phyloP scores from a whole-genome alignment of 768 basidiomycete genomes.

The Kwoniella botswanensis region DNA sequence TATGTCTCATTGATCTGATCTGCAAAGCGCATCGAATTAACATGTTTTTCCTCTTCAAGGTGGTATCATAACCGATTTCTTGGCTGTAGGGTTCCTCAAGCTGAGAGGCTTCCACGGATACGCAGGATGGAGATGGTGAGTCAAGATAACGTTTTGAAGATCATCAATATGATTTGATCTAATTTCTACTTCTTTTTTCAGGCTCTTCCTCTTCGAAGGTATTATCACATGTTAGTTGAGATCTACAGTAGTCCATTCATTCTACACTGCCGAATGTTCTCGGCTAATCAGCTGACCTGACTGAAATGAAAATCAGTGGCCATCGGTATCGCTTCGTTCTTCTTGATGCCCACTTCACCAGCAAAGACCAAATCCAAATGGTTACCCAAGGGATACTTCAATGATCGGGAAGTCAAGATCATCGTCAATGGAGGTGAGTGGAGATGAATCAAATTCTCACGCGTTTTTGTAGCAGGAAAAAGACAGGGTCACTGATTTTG shows the following conservation, averaged over 20 bases:
- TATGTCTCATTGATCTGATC: conserved; percentile 10
- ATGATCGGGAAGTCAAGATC: conserved; percentile 54
- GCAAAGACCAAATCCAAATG: conserved; percentile 49
- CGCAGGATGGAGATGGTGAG: conserved; percentile 60
- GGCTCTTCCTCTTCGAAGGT: conserved; percentile 65
- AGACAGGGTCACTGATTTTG: not conserved
- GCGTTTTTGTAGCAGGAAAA: too few relatives aligned
- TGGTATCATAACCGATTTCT: conserved; percentile 65
- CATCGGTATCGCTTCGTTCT: conserved; percentile 56
- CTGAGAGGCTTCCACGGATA: conserved; percentile 65
- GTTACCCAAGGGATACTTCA: conserved; percentile 56
- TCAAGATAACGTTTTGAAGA: not conserved
- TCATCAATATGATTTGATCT: not conserved
- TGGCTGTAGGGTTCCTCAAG: conserved; percentile 68
- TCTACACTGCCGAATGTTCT: too few relatives aligned
- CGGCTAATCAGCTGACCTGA: too few relatives aligned
- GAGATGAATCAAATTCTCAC: not conserved
- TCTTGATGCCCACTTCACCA: conserved; percentile 51
- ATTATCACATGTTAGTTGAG: conserved; percentile 29
- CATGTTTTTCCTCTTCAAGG: not conserved
- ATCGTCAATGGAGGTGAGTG: conserved; percentile 50
- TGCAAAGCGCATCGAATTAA: not conserved
- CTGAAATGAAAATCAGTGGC: conserved; percentile 16
- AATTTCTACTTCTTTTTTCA: too few relatives aligned
- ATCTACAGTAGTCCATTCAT: too few relatives aligned